Percentiles rank a stretch among this genome's conserved stretches.
Evolutionary conservation across 139 green algal species (phyloP).

Genomic region (Chlorella vulgaris): DNA sequence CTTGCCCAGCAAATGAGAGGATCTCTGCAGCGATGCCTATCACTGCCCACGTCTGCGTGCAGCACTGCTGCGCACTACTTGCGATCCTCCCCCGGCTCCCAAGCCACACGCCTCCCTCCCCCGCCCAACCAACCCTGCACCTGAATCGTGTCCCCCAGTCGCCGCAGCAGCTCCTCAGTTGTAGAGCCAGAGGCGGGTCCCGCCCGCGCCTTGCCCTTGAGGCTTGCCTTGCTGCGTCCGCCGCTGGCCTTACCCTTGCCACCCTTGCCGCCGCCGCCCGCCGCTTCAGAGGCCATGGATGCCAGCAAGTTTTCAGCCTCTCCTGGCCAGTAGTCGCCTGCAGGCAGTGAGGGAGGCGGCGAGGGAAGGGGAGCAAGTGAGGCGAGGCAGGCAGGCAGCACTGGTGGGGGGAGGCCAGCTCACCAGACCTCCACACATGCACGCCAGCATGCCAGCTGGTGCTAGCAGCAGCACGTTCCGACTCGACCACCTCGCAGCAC

Average conservation of each 20-base stretch:
- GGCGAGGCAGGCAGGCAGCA: neutral
- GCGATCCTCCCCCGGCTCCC: no score
- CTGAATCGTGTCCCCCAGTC: slow-evolving; percentile 84
- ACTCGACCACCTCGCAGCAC: no score
- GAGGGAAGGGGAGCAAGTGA: neutral
- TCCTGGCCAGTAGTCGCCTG: slow-evolving; percentile 97
- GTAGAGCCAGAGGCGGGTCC: slow-evolving; percentile 48
- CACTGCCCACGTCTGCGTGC: no score
- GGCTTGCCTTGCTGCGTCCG: slow-evolving; percentile 29
- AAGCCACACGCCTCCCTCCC: neutral
- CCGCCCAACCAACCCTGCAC: neutral
- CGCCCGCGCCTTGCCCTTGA: slow-evolving; percentile 81
- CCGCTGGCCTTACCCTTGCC: slow-evolving; percentile 44
- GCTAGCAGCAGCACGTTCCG: no score
- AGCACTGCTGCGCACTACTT: no score
- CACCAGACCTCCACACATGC: no score
- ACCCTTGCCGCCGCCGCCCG: slow-evolving; percentile 3
- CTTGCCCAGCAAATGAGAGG: no score
- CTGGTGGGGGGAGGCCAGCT: neutral
- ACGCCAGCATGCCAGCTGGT: no score
- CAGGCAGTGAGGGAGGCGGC: neutral
- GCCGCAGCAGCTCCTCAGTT: slow-evolving; percentile 79
- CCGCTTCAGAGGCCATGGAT: slow-evolving; percentile 43
- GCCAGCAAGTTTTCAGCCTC: slow-evolving; percentile 82
- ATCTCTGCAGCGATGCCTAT: no score